Conservation (phyloP, 306 rosid genomes). For the Prunus dulcis region DNA sequence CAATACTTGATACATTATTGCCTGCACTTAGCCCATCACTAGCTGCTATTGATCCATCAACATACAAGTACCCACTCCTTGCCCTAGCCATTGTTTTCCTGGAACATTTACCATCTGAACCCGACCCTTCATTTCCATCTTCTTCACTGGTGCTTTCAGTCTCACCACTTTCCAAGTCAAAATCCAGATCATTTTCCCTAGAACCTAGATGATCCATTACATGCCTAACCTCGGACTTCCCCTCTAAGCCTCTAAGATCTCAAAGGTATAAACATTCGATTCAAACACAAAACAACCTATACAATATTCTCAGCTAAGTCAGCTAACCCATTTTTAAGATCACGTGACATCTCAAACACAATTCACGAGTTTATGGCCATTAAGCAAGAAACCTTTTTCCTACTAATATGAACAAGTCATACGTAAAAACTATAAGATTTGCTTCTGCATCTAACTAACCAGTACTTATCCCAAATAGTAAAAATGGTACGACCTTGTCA, state of each 20-base stretch:
- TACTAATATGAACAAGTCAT: neutral
- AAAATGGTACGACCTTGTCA: neutral
- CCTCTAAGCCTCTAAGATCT: neutral
- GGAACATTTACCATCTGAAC: conserved; percentile 2
- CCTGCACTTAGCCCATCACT: conserved; percentile 12
- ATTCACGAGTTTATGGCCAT: neutral
- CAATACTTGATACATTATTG: neutral
- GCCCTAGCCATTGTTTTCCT: conserved; percentile 17
- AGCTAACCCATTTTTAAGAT: conserved; percentile 4
- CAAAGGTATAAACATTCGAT: neutral
- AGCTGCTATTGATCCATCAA: conserved; percentile 9
- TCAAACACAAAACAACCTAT: neutral
- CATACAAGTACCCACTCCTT: conserved; percentile 9
- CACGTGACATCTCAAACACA: neutral
- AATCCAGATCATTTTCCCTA: conserved; percentile 13
- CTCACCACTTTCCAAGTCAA: conserved; percentile 38
- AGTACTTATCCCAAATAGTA: neutral
- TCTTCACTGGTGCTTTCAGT: conserved; percentile 21
- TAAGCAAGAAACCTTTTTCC: conserved; percentile 3
- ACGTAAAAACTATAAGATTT: neutral
- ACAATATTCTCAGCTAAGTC: neutral
- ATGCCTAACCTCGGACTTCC: neutral
- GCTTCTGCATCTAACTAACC: neutral
- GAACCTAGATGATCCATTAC: conserved; percentile 16
- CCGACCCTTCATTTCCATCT: conserved; percentile 10